A percentile compares a stretch with the other conserved stretches of the same genome.
These are phyloP conservation scores for Botrytis hyacinthi DNA, from an alignment of 2,329 filamentous ascomycete species.

Conservation along the genomic window DNA sequence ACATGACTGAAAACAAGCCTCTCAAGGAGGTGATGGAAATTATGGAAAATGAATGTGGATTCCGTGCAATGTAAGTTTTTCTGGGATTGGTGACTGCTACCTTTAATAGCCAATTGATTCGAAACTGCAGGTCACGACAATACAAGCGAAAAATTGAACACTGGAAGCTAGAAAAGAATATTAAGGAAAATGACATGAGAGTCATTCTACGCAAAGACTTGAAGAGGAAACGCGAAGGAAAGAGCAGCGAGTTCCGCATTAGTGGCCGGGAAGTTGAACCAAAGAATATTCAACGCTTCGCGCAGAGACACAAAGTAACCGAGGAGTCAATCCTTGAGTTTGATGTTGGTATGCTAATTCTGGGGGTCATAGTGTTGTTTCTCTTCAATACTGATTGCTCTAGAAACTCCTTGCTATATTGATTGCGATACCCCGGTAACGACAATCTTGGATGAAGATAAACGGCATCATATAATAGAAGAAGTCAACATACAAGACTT, in stretches of 20 bases:
- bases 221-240: neutral
- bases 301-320: neutral
- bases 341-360: neutral
- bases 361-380: neutral
- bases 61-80: neutral
- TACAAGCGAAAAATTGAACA: neutral
- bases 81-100: neutral
- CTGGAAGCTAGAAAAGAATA: neutral
- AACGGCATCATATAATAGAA: neutral
- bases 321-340: neutral
- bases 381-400: neutral
- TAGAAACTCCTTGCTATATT: neutral
- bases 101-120: neutral
- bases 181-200: conserved; percentile 2
- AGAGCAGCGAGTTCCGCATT: neutral
- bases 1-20: neutral
- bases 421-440: neutral
- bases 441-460: neutral
- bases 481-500: neutral
- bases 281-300: neutral
- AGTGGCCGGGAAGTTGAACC: neutral
- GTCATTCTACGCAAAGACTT: neutral
- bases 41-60: neutral
- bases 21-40: neutral
- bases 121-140: neutral